Percentiles rank a stretch among this genome's conserved stretches.
These are phyloP conservation scores for Alternaria tenuissima DNA, from an alignment of 2,329 filamentous ascomycete genomes.

Conservation along the genomic window DNA sequence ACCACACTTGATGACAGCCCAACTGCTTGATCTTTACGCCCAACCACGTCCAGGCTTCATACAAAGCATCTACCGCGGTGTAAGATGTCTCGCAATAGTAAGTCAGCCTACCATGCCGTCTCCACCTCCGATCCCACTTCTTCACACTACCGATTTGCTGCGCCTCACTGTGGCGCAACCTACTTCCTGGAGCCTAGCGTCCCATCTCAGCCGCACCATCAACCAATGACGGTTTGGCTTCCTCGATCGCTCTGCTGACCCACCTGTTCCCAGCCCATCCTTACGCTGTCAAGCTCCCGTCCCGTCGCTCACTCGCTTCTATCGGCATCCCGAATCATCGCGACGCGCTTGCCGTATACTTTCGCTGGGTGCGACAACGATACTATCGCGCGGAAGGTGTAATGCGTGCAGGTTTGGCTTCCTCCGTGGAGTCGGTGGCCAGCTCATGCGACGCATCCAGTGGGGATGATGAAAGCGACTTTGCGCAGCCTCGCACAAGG, in stretches of 20 bases:
- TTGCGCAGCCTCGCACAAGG: neutral
- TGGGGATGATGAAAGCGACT: neutral
- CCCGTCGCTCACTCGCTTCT: constrained; percentile 25
- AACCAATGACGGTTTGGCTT: neutral
- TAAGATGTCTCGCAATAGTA: constrained; percentile 18
- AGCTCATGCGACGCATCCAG: neutral
- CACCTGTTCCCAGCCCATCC: constrained; percentile 8
- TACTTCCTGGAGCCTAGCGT: neutral
- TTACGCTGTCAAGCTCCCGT: constrained; percentile 11
- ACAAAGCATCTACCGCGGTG: neutral
- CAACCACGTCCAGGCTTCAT: neutral
- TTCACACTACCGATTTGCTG: neutral
- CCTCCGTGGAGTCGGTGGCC: neutral
- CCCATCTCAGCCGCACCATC: neutral
- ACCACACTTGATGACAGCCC: neutral
- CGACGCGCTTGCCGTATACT: constrained; percentile 33
- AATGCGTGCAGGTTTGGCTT: neutral
- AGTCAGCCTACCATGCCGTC: neutral
- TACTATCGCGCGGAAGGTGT: constrained; percentile 12
- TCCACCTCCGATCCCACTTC: neutral
- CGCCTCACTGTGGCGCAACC: neutral
- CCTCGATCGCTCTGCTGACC: constrained; percentile 5
- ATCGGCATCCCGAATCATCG: constrained; percentile 32
- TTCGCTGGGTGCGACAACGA: constrained; percentile 32
- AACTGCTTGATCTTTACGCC: neutral